A percentile compares a stretch with the other conserved stretches of the same genome.
phyloP scores from a whole-genome alignment of 2,329 filamentous ascomycete species.

The Drechslerella dactyloides region DNA sequence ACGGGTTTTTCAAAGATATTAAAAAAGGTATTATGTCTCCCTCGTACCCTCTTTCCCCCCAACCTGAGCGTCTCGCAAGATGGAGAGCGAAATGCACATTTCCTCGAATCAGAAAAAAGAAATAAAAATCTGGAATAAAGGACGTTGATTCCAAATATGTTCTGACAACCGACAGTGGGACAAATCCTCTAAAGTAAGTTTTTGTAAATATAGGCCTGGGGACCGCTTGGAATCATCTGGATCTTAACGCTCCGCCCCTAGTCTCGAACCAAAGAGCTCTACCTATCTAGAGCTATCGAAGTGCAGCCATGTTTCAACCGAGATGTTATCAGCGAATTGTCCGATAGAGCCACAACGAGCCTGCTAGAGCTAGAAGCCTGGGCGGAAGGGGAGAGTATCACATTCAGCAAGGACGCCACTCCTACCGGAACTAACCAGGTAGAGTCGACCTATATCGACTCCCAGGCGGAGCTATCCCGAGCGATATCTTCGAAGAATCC shows the following conservation, averaged over 20 bases:
- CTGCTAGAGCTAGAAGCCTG: conserved; percentile 92
- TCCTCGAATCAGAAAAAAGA: background rate
- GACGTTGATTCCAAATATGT: conserved; percentile 39
- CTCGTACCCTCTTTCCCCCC: conserved; percentile 20
- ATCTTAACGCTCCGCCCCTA: conserved; percentile 56
- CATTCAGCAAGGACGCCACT: conserved; percentile 67
- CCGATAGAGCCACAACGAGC: conserved; percentile 95
- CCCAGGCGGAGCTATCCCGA: conserved; percentile 85
- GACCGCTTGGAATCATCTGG: conserved; percentile 39
- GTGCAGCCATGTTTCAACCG: conserved; percentile 98
- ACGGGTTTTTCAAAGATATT: conserved; percentile 98
- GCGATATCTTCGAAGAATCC: conserved; percentile 83
- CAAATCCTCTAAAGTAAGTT: conserved; percentile 85
- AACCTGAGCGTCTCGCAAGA: conserved; percentile 14
- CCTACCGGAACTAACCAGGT: conserved; percentile 60
- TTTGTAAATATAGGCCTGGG: conserved; percentile 16
- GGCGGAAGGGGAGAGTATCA: conserved; percentile 94
- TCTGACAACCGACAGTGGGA: conserved; percentile 72
- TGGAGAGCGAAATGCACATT: background rate
- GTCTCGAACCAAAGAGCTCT: conserved; percentile 96
- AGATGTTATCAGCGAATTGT: conserved; percentile 93
- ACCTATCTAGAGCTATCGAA: conserved; percentile 92
- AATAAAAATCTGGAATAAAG: conserved; percentile 11
- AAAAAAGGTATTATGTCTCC: conserved; percentile 72
- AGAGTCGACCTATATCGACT: conserved; percentile 69